Evolutionary conservation across 148 eudicot species (phyloP).

Genomic region (Agrostemma githago): DNA sequence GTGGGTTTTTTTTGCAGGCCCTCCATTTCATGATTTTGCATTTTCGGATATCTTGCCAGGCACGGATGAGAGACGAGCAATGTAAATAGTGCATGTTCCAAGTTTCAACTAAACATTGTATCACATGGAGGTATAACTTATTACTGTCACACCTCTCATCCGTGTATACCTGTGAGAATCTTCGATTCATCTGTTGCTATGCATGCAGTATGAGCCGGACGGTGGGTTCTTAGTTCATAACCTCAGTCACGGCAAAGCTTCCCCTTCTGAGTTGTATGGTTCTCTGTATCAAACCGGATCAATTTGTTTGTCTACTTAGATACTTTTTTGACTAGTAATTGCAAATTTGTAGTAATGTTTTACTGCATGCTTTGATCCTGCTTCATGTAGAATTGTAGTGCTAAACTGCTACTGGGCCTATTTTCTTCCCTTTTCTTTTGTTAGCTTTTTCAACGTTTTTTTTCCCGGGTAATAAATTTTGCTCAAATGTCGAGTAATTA

Average conservation of each 20-base stretch:
- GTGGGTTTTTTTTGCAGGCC: slow-evolving; percentile 46
- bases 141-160: not conserved
- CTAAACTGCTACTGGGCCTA: too few species aligned
- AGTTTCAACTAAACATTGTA: not conserved
- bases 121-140: not conserved
- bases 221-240: not conserved
- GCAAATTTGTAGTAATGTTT: too few species aligned
- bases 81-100: not conserved
- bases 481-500: too few species aligned
- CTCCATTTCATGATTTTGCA: slow-evolving; percentile 90
- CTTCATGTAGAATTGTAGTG: too few species aligned
- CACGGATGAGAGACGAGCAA: slow-evolving; percentile 16
- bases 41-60: slow-evolving; percentile 61
- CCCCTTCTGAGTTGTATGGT: not conserved
- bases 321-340: too few species aligned
- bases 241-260: not conserved
- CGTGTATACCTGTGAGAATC: slow-evolving; percentile 1
- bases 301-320: too few species aligned
- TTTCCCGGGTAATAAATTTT: too few species aligned
- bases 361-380: too few species aligned
- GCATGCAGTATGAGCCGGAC: not conserved
- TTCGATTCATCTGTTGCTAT: not conserved
- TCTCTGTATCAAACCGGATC: too few species aligned
- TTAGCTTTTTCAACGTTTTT: too few species aligned
- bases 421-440: too few species aligned